These are phyloP conservation scores for Penicillium ochrochloron DNA, from an alignment of 495 filamentous ascomycete genomes.

Conservation along the genomic window DNA sequence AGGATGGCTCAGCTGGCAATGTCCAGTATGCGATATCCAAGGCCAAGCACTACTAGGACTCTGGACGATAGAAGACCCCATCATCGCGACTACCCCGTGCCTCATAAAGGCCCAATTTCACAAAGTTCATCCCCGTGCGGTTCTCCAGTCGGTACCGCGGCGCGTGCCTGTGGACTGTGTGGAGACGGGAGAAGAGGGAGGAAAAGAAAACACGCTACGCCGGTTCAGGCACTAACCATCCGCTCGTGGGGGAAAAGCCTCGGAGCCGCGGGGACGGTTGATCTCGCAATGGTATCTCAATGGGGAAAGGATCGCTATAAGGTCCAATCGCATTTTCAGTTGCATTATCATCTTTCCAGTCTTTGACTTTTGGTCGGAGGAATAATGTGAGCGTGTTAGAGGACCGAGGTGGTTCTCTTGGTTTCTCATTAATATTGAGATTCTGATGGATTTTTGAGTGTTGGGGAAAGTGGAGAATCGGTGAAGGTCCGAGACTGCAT, in stretches of 20 bases:
- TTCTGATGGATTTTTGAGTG: not conserved
- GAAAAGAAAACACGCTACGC: not conserved
- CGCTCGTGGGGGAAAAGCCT: slow-evolving; percentile 12
- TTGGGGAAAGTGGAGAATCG: not conserved
- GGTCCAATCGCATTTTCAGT: not conserved
- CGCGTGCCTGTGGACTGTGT: not conserved
- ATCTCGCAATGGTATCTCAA: slow-evolving; percentile 28
- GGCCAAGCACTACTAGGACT: not conserved
- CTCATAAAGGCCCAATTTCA: slow-evolving; percentile 1
- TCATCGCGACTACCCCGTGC: not conserved
- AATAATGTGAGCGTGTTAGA: not conserved
- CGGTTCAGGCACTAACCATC: slow-evolving; percentile 9
- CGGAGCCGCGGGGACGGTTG: slow-evolving; percentile 10
- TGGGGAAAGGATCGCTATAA: slow-evolving; percentile 18
- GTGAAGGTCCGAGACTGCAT: slow-evolving; percentile 5
- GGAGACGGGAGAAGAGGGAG: not conserved
- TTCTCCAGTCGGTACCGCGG: slow-evolving; percentile 2
- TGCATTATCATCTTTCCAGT: no score
- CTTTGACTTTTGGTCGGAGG: not conserved
- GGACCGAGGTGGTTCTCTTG: slow-evolving; percentile 16
- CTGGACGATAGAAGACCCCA: not conserved
- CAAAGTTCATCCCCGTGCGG: not conserved
- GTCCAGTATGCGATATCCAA: not conserved
- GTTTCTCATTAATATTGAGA: not conserved
- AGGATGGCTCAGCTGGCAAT: no score